Conservation (phyloP, 768 basidiomycete genomes). For the Hydnum rufescens region DNA sequence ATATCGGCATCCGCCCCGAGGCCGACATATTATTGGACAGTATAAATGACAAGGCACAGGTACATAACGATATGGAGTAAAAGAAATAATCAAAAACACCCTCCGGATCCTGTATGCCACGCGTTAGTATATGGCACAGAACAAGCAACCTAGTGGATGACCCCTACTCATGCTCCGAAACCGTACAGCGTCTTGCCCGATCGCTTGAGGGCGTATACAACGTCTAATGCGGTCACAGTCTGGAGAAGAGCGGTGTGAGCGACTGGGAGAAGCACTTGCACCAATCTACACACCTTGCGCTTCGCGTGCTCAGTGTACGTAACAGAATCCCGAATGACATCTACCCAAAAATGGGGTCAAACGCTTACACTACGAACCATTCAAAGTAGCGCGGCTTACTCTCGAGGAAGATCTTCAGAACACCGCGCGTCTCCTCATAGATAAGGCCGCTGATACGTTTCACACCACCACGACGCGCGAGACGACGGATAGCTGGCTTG, state of each 20-base stretch:
- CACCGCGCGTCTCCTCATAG: slow-evolving; percentile 28
- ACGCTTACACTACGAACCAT: not conserved
- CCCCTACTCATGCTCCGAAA: slow-evolving; percentile 17
- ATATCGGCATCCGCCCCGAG: no score
- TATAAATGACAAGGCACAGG: no score
- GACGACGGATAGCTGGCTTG: slow-evolving; percentile 30
- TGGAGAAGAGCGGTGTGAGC: not conserved
- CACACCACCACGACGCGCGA: slow-evolving; percentile 29
- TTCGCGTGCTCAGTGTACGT: slow-evolving; percentile 35
- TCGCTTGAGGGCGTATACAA: slow-evolving; percentile 30
- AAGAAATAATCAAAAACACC: no score
- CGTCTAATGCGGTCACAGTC: slow-evolving; percentile 27
- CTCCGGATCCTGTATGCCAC: no score
- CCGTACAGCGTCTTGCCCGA: slow-evolving; percentile 27
- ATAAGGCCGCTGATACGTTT: slow-evolving; percentile 27
- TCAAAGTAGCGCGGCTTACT: slow-evolving; percentile 8
- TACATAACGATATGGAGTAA: no score
- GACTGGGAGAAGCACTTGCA: not conserved
- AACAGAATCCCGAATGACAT: slow-evolving; percentile 30
- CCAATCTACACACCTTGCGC: slow-evolving; percentile 5
- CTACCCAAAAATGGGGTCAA: slow-evolving; percentile 6
- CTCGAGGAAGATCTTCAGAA: slow-evolving; percentile 27
- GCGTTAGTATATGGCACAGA: no score
- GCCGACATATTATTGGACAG: no score
- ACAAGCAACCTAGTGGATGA: no score